Percentiles rank a stretch among this genome's conserved stretches.
Evolutionary conservation across 495 filamentous ascomycete genomes (phyloP).

Genomic region (Aspergillus diversus): DNA sequence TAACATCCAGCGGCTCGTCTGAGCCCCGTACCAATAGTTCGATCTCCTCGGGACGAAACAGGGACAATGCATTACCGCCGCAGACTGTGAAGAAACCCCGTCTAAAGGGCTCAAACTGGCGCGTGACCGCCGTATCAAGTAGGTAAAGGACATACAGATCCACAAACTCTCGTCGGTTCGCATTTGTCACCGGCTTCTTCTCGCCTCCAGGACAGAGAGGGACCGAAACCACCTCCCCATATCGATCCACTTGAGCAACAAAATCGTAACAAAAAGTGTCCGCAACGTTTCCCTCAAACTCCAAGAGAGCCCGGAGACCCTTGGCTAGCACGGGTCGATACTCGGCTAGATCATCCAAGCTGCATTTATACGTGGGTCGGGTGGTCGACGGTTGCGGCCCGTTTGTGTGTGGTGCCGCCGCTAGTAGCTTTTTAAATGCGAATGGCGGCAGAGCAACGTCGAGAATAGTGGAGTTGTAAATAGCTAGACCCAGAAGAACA

Average conservation of each 20-base stretch:
- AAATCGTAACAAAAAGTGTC: conserved; percentile 84
- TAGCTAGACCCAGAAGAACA: conserved; percentile 84
- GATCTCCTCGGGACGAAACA: conserved; percentile 95
- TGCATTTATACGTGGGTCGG: conserved; percentile 68
- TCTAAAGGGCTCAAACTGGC: conserved; percentile 95
- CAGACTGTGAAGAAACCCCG: conserved; percentile 94
- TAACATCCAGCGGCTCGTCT: conserved; percentile 82
- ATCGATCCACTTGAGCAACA: conserved; percentile 74
- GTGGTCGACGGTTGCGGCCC: conserved; percentile 56
- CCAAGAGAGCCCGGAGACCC: conserved; percentile 75
- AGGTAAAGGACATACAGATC: conserved; percentile 83
- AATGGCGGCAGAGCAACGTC: conserved; percentile 93
- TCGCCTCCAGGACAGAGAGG: conserved; percentile 80
- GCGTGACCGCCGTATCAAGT: conserved; percentile 74
- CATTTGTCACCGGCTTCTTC: conserved; percentile 76
- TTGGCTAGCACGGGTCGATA: conserved; percentile 77
- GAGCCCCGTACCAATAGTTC: conserved; percentile 87
- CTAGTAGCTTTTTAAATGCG: conserved; percentile 84
- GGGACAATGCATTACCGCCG: conserved; percentile 82
- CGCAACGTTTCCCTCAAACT: conserved; percentile 85
- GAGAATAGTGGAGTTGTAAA: conserved; percentile 96
- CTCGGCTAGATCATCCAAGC: conserved; percentile 83
- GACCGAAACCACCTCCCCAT: conserved; percentile 65
- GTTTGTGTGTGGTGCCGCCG: conserved; percentile 62
- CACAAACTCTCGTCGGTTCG: conserved; percentile 85